phyloP scores from a whole-genome alignment of 73 alveolate genomes.

The Paraurostyla sp. region DNA sequence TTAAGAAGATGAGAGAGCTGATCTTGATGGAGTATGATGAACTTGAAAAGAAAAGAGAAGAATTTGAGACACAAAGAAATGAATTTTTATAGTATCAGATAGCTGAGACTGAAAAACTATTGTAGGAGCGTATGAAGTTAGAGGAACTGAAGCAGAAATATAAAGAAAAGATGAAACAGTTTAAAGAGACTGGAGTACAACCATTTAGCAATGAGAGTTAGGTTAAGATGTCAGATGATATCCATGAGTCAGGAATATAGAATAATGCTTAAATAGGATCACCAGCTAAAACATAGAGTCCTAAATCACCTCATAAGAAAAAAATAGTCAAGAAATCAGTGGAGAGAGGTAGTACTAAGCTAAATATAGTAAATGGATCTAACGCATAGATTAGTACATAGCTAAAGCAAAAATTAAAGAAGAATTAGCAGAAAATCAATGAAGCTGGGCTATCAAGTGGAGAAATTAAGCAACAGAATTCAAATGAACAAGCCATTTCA shows the following conservation, averaged over 20 bases:
- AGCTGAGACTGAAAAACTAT: constrained; percentile 2
- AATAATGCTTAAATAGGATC: too few species aligned
- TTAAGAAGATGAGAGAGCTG: constrained; percentile 2
- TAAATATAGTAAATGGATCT: not conserved
- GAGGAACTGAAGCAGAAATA: constrained; percentile 2
- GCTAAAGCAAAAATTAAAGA: not conserved
- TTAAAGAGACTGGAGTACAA: not conserved
- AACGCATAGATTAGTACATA: constrained; percentile 16
- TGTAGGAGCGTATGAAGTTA: not conserved
- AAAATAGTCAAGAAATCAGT: constrained; percentile 6
- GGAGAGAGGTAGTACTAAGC: constrained; percentile 9
- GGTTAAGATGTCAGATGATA: too few species aligned
- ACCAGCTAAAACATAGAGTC: too few species aligned
- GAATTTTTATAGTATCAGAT: constrained; percentile 7
- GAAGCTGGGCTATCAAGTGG: not conserved
- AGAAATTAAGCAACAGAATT: too few species aligned
- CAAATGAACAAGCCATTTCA: too few species aligned
- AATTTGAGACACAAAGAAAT: not conserved
- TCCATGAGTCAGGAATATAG: too few species aligned
- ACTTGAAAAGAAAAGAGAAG: not conserved
- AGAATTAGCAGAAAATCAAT: not conserved
- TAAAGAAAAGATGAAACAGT: not conserved
- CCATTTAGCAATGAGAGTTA: too few species aligned
- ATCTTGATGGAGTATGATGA: not conserved
- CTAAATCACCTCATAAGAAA: constrained; percentile 1